These are phyloP conservation scores for Seiridium cupressi DNA, from an alignment of 2,329 filamentous ascomycete species.

Conservation along the genomic window DNA sequence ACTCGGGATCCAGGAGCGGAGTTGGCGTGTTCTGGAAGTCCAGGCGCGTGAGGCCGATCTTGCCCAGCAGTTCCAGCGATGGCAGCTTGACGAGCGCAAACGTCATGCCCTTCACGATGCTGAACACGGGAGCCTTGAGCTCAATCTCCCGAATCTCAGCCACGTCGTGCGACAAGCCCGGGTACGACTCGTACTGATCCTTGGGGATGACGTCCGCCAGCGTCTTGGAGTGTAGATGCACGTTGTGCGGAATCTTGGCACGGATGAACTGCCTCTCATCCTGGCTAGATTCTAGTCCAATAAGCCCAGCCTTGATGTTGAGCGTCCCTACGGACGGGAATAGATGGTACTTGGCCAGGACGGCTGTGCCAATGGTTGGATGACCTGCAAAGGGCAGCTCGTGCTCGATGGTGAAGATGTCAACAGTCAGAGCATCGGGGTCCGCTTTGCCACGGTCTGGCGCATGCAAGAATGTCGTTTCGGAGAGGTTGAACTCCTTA, in stretches of 20 bases:
- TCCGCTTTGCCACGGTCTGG: slow-evolving; percentile 21
- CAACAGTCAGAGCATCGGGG: slow-evolving; percentile 38
- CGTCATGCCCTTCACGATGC: slow-evolving; percentile 71
- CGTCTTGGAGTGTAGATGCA: slow-evolving; percentile 55
- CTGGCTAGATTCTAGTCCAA: slow-evolving; percentile 23
- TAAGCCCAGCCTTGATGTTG: slow-evolving; percentile 56
- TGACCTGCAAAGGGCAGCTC: slow-evolving; percentile 64
- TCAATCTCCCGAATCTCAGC: slow-evolving; percentile 22
- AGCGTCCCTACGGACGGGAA: slow-evolving; percentile 40
- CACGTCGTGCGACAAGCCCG: slow-evolving; percentile 18
- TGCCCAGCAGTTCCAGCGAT: slow-evolving; percentile 55
- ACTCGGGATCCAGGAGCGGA: slow-evolving; percentile 50
- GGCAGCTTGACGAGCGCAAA: slow-evolving; percentile 66
- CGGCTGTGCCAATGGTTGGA: slow-evolving; percentile 58
- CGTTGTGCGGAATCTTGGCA: slow-evolving; percentile 65
- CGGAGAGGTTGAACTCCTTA: slow-evolving; percentile 62
- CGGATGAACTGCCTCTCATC: slow-evolving; percentile 36
- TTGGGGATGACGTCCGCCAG: slow-evolving; percentile 30
- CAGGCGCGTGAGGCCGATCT: slow-evolving; percentile 30
- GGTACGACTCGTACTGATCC: slow-evolving; percentile 9
- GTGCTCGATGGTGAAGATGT: slow-evolving; percentile 56
- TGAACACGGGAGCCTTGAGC: slow-evolving; percentile 47
- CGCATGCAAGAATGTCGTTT: slow-evolving; percentile 62
- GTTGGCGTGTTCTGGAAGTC: slow-evolving; percentile 26
- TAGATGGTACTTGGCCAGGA: slow-evolving; percentile 39